Base-by-base conservation (phyloP, 2,329 filamentous ascomycete species). In the Claviceps purpurea region DNA sequence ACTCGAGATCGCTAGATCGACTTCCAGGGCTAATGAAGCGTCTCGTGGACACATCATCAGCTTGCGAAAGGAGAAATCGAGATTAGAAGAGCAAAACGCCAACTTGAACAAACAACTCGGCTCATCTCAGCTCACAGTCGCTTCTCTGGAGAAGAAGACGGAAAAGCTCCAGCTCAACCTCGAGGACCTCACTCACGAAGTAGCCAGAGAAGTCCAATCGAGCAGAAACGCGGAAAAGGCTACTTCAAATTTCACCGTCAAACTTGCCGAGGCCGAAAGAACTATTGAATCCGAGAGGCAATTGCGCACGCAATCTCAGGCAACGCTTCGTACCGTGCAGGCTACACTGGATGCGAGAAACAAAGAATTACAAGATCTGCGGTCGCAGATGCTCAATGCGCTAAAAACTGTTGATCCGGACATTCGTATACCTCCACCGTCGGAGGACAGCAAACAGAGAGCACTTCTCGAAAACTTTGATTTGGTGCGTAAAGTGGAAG, bases 131-230 rank as follows among this genome's bases (percentile, higher is more conserved):
- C 69, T 96, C 24, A 82, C 82, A 5, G 82, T 95, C 57, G 86
- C 86, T 0, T 86, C 87, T 1, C 71, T 96, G 7, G 89, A 96
- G 65, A 97, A 97, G 73, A 89, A 93, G 66, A 86, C 93, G 50
- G 91, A 97, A 68, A 96, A 96, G 68, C 75, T 97, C 30, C 81
- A 89, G 50, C 77, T 97, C 43, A 89, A 79, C 61, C 70, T 97
- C 8, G 91, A 98, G 65, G 91, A 98, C 65, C 74, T 96, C 39
- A 95, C 89, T 59, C 91, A 97, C 60, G 89, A 97, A 66, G 78
- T 96, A 51, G 86, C 87, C 49, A 79, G 89, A 34, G 91, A 96
- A 68, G 88, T 90, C 62, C 94, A 96, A 70, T 82, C 83, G 20
- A 93, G 84, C 62, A 83, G 91, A 54, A 93, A 87, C 64, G 91